A percentile compares a stretch with the other conserved stretches of the same genome.
Evolutionary conservation across 2,329 filamentous ascomycete species (phyloP).

Genomic region (Colletotrichum sp.): DNA sequence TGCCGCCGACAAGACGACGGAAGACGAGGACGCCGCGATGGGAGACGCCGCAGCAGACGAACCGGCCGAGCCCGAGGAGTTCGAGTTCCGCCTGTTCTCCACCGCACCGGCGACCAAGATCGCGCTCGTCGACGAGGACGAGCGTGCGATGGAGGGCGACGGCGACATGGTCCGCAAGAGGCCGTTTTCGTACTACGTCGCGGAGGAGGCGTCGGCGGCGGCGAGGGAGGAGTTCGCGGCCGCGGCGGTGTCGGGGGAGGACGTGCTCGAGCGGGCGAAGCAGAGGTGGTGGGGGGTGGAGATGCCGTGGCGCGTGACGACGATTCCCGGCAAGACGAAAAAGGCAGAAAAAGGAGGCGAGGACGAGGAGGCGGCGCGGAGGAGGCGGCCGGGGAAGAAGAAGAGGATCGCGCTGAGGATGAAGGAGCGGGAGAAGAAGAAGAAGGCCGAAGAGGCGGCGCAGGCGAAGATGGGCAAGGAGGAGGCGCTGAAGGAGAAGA

Average conservation of each 20-base stretch:
- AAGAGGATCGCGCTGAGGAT: slow-evolving; percentile 56
- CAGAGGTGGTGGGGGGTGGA: slow-evolving; percentile 62
- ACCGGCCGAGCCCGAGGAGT: slow-evolving; percentile 42
- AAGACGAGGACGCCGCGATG: slow-evolving; percentile 21
- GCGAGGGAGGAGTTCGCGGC: slow-evolving; percentile 43
- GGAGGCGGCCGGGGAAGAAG: slow-evolving; percentile 62
- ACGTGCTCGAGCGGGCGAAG: slow-evolving; percentile 49
- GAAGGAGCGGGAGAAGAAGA: slow-evolving; percentile 45
- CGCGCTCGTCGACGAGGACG: slow-evolving; percentile 50
- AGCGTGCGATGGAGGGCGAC: slow-evolving; percentile 33
- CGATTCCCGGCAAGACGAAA: slow-evolving; percentile 30
- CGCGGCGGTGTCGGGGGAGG: slow-evolving; percentile 58
- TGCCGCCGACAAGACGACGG: not conserved
- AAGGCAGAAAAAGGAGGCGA: not conserved
- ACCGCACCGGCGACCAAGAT: slow-evolving; percentile 53
- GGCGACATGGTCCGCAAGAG: slow-evolving; percentile 41
- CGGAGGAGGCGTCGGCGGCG: slow-evolving; percentile 38
- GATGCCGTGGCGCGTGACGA: slow-evolving; percentile 63
- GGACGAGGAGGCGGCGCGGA: slow-evolving; percentile 36
- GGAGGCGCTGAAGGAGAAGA: slow-evolving; percentile 63
- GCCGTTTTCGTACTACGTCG: slow-evolving; percentile 57
- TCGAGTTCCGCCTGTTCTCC: slow-evolving; percentile 65
- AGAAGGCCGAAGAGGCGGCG: slow-evolving; percentile 42
- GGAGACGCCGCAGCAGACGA: slow-evolving; percentile 3
- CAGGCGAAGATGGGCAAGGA: slow-evolving; percentile 54